Evolutionary conservation across 768 basidiomycete species (phyloP), one percentile per base, ranked within the genome.

Genomic region (Boletus rubescentipes): DNA sequence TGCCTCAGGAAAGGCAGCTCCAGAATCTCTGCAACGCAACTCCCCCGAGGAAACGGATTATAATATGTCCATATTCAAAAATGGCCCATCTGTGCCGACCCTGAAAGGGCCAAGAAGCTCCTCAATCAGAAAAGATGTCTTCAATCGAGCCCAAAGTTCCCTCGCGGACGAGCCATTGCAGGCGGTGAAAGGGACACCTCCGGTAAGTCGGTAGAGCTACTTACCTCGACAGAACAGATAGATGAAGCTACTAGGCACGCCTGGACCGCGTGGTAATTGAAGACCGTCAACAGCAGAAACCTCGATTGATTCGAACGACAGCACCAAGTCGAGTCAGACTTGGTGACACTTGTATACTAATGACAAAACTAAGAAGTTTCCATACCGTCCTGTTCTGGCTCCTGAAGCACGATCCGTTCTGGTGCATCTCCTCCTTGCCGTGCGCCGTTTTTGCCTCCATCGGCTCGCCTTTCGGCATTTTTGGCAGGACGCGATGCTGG

Each of bases 301-400:
- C 42, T 42, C 29, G 46, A 38, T 50, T 36, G 18, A 21, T 31
- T 39, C 38, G 16, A 46, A 37, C 18, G 21, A 47, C 49, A 51
- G 21, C 5, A 20, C 31, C 49, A n/a, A 39, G 52, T 43, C 21
- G 26, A 30, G 9, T 41, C 41, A 36, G 45, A 34, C 36, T 31
- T 38, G 38, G 34, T 23, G 52, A 50, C 23, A 32, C 39, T 21
- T 30, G 42, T 48, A 45, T 15, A 35, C 30, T n/a, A 42, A 30
- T 15, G 29, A 37, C 5, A 14, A 39, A 34, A 53, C 61, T 48
- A 69, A 36, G 44, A 49, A 20, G 55, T 51, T 46, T 77, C 77
- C 70, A 73, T 72, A 46, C 63, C 67, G 20, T 75, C 75, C 53
- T 78, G 78, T 47, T 79, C 76, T 29, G 72, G 75, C 60, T 79